Evolutionary conservation across 2,329 filamentous ascomycete genomes (phyloP).

Genomic region (Pseudogymnoascus sp.): DNA sequence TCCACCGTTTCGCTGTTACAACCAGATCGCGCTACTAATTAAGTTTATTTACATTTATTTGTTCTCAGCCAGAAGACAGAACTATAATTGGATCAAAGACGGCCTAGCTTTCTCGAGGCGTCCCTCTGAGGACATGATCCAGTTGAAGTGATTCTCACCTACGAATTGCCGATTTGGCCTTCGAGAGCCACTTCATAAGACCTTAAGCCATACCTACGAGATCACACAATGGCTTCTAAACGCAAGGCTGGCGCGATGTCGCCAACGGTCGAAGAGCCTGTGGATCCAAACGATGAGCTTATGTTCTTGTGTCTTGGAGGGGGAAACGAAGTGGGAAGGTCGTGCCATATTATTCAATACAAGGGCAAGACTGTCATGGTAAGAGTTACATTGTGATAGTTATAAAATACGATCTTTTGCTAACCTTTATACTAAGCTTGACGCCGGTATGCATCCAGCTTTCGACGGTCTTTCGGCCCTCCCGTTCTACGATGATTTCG

Average conservation of each 20-base stretch:
- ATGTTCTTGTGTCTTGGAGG: slow-evolving; percentile 90
- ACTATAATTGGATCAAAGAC: background rate
- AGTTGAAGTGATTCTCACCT: background rate
- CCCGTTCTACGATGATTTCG: slow-evolving; percentile 97
- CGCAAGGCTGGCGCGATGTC: slow-evolving; percentile 75
- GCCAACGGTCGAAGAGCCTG: slow-evolving; percentile 65
- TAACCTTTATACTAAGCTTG: slow-evolving; percentile 52
- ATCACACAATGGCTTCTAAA: slow-evolving; percentile 74
- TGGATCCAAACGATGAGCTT: slow-evolving; percentile 88
- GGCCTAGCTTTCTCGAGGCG: background rate
- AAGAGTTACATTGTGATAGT: slow-evolving; percentile 28
- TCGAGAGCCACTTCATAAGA: background rate
- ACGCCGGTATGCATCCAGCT: slow-evolving; percentile 92
- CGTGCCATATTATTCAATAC: slow-evolving; percentile 97
- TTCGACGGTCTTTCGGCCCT: slow-evolving; percentile 90
- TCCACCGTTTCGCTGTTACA: background rate
- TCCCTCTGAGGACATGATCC: background rate
- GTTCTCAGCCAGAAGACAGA: background rate
- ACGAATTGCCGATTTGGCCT: background rate
- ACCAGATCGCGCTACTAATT: background rate
- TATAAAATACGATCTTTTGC: slow-evolving; percentile 13
- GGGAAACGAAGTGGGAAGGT: slow-evolving; percentile 93
- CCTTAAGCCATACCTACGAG: background rate
- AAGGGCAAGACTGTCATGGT: slow-evolving; percentile 99
- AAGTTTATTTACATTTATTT: background rate